phyloP scores from a whole-genome alignment of 1,139 yeast genomes.

The Arxiozyma slooffiae region DNA sequence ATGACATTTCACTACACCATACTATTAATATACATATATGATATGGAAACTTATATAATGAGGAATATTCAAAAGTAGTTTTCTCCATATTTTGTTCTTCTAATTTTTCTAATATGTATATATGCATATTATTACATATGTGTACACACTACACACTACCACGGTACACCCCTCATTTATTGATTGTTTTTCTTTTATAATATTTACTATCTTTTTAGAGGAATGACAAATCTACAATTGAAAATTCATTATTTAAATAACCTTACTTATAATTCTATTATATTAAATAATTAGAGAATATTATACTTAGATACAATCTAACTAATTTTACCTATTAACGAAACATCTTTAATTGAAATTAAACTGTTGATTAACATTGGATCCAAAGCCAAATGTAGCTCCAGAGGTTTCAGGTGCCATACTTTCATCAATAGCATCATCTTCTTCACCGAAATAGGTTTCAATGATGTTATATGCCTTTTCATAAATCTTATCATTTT shows the following conservation, averaged over 20 bases:
- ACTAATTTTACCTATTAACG: not conserved
- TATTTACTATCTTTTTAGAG: not conserved
- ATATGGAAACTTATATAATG: too few species aligned
- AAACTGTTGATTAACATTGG: conserved; percentile 34
- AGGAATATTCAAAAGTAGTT: not conserved
- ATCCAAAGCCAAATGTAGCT: conserved; percentile 82
- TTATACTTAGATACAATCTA: not conserved
- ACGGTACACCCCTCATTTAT: not conserved
- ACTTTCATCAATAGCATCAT: conserved; percentile 67
- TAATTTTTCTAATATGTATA: too few species aligned
- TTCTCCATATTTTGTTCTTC: too few species aligned
- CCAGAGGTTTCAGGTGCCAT: conserved; percentile 78
- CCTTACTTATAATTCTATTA: not conserved
- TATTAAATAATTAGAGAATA: not conserved
- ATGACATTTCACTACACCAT: not conserved
- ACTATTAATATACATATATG: too few species aligned
- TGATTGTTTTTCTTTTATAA: too few species aligned
- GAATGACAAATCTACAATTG: not conserved
- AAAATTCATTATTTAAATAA: not conserved
- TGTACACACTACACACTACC: not conserved
- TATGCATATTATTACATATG: not conserved
- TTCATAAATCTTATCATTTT: conserved; percentile 83
- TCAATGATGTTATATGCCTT: conserved; percentile 87
- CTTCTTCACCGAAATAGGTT: conserved; percentile 80
- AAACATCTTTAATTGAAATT: conserved; percentile 27